Evolutionary conservation across 352 stramenopile species (phyloP).

Genomic region (Globisporangium cederbergense): DNA sequence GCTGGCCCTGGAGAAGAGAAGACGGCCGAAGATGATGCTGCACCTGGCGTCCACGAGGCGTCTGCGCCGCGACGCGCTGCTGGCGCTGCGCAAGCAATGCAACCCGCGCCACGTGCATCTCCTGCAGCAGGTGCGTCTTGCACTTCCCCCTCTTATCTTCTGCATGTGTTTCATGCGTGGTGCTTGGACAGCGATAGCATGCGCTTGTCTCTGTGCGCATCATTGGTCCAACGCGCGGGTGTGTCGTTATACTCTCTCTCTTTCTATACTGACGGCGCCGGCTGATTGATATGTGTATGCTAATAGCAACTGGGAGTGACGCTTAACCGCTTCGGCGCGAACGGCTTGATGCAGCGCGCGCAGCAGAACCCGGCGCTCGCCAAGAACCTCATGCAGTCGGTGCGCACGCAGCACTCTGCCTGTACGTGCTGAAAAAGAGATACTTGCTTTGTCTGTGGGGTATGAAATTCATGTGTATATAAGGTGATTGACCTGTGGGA

Average conservation of each 20-base stretch:
- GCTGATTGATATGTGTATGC: neutral
- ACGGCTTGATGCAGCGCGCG: slow-evolving; percentile 27
- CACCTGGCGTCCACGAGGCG: slow-evolving; percentile 51
- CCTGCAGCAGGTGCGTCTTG: slow-evolving; percentile 57
- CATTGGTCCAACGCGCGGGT: neutral
- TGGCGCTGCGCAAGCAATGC: slow-evolving; percentile 50
- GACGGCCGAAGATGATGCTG: slow-evolving; percentile 23
- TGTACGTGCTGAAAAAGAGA: slow-evolving; percentile 30
- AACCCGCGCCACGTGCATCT: slow-evolving; percentile 61
- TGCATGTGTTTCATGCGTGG: neutral
- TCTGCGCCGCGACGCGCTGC: slow-evolving; percentile 53
- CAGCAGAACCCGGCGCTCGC: slow-evolving; percentile 31
- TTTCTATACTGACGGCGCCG: neutral
- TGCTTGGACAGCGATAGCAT: neutral
- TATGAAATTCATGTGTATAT: neutral
- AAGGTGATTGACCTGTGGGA: neutral
- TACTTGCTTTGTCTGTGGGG: neutral
- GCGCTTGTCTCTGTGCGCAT: slow-evolving; percentile 7
- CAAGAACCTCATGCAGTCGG: slow-evolving; percentile 51
- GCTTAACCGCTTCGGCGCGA: slow-evolving; percentile 50
- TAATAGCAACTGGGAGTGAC: slow-evolving; percentile 62
- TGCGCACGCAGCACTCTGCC: slow-evolving; percentile 52
- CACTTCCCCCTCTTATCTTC: neutral
- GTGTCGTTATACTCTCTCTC: neutral
- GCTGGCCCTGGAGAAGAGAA: slow-evolving; percentile 7